Evolutionary conservation across 1,284 basidiomycete species (phyloP), one percentile per base, ranked within the genome.

Genomic region (Apiotrichum akiyoshidainum): DNA sequence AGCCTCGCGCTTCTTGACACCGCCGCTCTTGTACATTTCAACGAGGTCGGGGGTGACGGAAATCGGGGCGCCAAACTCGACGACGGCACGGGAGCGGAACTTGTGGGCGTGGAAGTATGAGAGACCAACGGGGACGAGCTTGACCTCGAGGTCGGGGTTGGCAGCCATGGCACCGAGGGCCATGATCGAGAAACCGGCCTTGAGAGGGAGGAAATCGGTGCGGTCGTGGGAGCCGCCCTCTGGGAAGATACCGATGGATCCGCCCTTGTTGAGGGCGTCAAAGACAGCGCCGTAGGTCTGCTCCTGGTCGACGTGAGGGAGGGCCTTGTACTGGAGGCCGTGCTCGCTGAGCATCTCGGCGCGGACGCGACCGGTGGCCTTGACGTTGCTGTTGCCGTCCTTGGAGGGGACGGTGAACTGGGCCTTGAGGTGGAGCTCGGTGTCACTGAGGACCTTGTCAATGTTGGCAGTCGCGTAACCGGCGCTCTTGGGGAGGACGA

Each of bases 221-320:
- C 94, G 87, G 78, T 98, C 94, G 77, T 98, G 94, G 58, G 93
- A 96, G 57, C 94, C 94, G 67, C 93, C 93, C 86, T 97, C 94
- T 48, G 94, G 94, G 74, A 97, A 97, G 66, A 98, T 95, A 51
- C 93, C 92, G 65, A 98, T 93, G 67, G 88, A 87, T 12, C 92
- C 92, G 17, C 91, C 90, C 55, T 89, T 85, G 60, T 87, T 90
- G 60, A 99, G 81, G 63, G 86, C 85, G 68, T 91, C 83, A 76
- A 97, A 99, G 5, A 99, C 96, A 62, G 92, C 85, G 22, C 88
- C 86, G 76, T 98, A 99, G 87, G 98, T 98, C 62, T 92, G 86
- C 61, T 89, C 86, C 76, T 98, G 94, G 79, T 96, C 89, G 60
- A 98, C 86, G 72, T 87, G 87, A 1, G 91, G 90, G 59, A 96